Conservation (phyloP, 2,329 filamentous ascomycete species). For the Emergomyces orientalis region DNA sequence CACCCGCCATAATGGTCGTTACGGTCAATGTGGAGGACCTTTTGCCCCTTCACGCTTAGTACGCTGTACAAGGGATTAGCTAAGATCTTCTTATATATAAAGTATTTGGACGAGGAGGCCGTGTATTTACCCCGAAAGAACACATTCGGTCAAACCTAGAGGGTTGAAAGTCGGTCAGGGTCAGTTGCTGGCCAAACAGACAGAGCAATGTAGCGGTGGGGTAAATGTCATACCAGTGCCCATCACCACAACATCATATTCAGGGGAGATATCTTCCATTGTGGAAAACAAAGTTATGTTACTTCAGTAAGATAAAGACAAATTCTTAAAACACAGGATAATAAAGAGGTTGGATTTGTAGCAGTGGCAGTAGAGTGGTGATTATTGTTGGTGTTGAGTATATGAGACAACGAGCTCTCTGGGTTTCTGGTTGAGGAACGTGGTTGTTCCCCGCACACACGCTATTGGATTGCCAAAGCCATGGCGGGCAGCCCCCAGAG, state of each 20-base stretch:
- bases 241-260: slow-evolving; percentile 98
- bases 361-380: background rate
- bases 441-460: slow-evolving; percentile 1
- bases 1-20: slow-evolving; percentile 98
- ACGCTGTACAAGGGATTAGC: slow-evolving; percentile 50
- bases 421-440: background rate
- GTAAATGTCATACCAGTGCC: slow-evolving; percentile 68
- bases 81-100: slow-evolving; percentile 2
- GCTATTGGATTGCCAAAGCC: background rate
- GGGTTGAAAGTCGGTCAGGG: slow-evolving; percentile 24
- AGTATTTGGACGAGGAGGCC: background rate
- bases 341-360: slow-evolving; percentile 5
- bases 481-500: background rate
- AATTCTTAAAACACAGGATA: slow-evolving; percentile 12
- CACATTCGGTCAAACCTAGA: slow-evolving; percentile 91
- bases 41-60: slow-evolving; percentile 95
- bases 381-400: background rate
- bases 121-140: slow-evolving; percentile 76
- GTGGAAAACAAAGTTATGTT: slow-evolving; percentile 24
- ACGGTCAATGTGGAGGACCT: slow-evolving; percentile 96
- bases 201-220: slow-evolving; percentile 20
- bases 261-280: slow-evolving; percentile 97
- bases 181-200: slow-evolving; percentile 16
- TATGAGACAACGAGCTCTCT: background rate
- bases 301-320: background rate